phyloP scores from a whole-genome alignment of 176 grass and related monocot genomes.

The Oryza glaberrima region DNA sequence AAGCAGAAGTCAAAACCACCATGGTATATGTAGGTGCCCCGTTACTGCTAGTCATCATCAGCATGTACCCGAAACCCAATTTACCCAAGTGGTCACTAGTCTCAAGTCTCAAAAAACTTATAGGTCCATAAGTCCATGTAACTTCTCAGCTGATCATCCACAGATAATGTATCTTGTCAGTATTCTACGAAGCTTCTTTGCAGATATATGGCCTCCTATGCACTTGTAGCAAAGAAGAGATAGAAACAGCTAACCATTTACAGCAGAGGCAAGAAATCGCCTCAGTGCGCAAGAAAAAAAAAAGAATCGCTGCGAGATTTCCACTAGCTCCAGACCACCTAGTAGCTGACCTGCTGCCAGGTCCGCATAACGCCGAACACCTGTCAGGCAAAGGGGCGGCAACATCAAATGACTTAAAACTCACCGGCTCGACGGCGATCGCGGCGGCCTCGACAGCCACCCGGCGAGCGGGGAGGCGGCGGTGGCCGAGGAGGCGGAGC shows the following conservation, averaged over 20 bases:
- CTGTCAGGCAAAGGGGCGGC: background rate
- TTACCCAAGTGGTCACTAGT: background rate
- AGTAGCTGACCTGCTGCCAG: background rate
- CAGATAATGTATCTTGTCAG: background rate
- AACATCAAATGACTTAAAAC: background rate
- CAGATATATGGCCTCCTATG: background rate
- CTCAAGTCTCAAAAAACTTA: background rate
- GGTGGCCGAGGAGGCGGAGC: background rate
- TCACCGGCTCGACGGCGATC: constrained; percentile 55
- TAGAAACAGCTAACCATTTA: background rate
- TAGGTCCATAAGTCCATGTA: background rate
- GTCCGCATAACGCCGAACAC: constrained; percentile 31
- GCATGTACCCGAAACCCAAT: background rate
- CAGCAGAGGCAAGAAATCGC: background rate
- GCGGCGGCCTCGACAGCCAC: constrained; percentile 1
- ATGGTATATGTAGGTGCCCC: background rate
- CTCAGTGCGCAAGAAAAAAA: background rate
- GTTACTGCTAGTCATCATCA: background rate
- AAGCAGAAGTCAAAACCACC: background rate
- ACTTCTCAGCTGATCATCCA: background rate
- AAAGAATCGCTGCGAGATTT: background rate
- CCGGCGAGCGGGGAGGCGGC: constrained; percentile 25
- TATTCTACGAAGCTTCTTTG: background rate
- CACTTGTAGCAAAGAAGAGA: background rate
- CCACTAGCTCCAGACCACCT: background rate